These are phyloP conservation scores for Botryotinia narcissicola DNA, from an alignment of 2,329 filamentous ascomycete genomes.

Conservation along the genomic window DNA sequence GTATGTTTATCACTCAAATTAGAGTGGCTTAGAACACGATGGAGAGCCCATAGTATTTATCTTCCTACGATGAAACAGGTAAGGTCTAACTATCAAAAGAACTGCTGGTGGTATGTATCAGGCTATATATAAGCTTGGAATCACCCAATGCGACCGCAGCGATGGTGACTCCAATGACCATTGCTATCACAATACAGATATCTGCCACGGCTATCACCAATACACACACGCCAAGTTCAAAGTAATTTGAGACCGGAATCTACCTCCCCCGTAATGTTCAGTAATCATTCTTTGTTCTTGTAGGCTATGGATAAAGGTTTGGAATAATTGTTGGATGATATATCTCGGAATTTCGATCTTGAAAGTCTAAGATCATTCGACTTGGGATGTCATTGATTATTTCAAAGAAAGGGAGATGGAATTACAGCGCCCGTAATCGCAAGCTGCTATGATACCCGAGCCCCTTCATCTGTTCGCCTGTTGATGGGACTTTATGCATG, in stretches of 20 bases:
- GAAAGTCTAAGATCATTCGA: background rate
- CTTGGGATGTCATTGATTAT: background rate
- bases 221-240: constrained; percentile 3
- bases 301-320: background rate
- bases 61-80: background rate
- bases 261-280: background rate
- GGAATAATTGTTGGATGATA: background rate
- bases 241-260: background rate
- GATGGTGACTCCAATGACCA: background rate
- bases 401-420: background rate
- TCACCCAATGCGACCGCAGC: background rate
- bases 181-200: background rate
- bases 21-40: background rate
- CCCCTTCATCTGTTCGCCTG: constrained; percentile 14
- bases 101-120: background rate
- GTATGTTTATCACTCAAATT: background rate
- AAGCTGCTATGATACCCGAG: background rate
- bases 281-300: constrained; percentile 3
- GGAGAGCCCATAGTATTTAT: background rate
- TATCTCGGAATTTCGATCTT: background rate
- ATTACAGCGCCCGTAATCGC: background rate
- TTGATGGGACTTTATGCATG: background rate
- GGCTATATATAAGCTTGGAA: background rate
- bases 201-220: constrained; percentile 1
- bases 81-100: background rate